Conservation (phyloP, 495 filamentous ascomycete species). For the Penicillium argentinense region DNA sequence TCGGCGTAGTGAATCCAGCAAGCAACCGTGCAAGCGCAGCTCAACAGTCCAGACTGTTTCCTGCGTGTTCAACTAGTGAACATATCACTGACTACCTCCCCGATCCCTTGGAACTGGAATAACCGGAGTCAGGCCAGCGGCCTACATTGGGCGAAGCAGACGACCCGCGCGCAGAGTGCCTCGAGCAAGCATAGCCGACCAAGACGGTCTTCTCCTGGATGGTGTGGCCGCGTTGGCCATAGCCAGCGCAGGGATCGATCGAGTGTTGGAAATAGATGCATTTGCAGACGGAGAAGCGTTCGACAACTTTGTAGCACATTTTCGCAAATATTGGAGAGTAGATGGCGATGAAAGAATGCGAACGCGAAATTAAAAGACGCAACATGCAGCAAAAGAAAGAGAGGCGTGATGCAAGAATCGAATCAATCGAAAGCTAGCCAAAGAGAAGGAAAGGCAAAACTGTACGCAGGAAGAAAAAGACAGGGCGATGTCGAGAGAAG, state of each 20-base stretch:
- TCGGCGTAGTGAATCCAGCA: too few relatives aligned
- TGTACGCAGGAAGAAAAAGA: too few relatives aligned
- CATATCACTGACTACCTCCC: conserved; percentile 12
- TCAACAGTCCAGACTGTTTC: too few relatives aligned
- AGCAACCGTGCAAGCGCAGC: too few relatives aligned
- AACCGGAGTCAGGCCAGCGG: conserved; percentile 52
- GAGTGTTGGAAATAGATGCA: conserved; percentile 81
- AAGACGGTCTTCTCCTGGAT: conserved; percentile 73
- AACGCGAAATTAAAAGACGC: too few relatives aligned
- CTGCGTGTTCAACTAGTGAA: conserved; percentile 1
- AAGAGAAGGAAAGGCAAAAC: too few relatives aligned
- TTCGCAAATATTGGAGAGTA: conserved; percentile 60
- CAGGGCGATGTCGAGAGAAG: too few relatives aligned
- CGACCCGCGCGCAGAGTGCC: conserved; percentile 50
- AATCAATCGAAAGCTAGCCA: too few relatives aligned
- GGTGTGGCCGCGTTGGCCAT: conserved; percentile 67
- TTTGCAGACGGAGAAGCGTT: conserved; percentile 75
- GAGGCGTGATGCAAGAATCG: too few relatives aligned
- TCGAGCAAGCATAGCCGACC: conserved; percentile 74
- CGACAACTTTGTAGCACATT: conserved; percentile 74
- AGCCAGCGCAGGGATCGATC: conserved; percentile 70
- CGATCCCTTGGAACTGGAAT: conserved; percentile 44
- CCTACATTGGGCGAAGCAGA: conserved; percentile 20
- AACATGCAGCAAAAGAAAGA: too few relatives aligned
- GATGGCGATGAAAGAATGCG: neutral